Base-by-base conservation (phyloP, 768 basidiomycete species). In the Boletus sp. region DNA sequence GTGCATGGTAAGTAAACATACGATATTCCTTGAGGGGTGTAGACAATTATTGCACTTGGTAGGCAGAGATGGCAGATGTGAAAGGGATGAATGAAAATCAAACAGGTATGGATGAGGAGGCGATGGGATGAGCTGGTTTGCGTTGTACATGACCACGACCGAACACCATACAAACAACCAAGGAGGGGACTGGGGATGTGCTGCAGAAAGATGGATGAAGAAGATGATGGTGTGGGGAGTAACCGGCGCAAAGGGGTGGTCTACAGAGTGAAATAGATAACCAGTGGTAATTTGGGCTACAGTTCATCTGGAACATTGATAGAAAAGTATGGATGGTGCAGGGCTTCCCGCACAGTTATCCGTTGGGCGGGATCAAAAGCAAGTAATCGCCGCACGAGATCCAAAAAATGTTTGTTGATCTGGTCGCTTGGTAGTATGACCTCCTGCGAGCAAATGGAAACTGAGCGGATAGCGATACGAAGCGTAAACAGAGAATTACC, bases 291-390 rank as follows among this genome's bases (percentile, higher is more conserved):
- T 58, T 33, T 63, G 64, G 63, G 72, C 72, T 78, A 90, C 73
- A 84, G 74, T 75, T 90, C 88, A 56, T 82, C 76, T 38, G 87
- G 77, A 58, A 89, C 82, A 68, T 75, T 76, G 66, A 86, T 68
- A 47, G 81, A 77, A 68, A 95, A 93, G 72, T 93, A 98, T 5
- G 88, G 89, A 65, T 97, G 95, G 48, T 82, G 79, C 55, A 97
- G 81, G 19, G 95, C 95, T 30, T 92, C 87, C 69, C 84, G 82
- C 44, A 98, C 95, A 35, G 87, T 86, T 64, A 95, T 87, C 69
- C 95, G 85, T 62, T 89, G 84, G 2, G 82, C 80, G 33, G 95
- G 94, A 71, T 98, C 95, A 70, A 95, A 97, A 47, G 86, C 85
- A 41, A 98, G 82, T 57, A 98, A 80, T 70, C 83, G 85, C 69